Evolutionary conservation across 352 stramenopile genomes (phyloP).

Genomic region (Pythium rishiriense): DNA sequence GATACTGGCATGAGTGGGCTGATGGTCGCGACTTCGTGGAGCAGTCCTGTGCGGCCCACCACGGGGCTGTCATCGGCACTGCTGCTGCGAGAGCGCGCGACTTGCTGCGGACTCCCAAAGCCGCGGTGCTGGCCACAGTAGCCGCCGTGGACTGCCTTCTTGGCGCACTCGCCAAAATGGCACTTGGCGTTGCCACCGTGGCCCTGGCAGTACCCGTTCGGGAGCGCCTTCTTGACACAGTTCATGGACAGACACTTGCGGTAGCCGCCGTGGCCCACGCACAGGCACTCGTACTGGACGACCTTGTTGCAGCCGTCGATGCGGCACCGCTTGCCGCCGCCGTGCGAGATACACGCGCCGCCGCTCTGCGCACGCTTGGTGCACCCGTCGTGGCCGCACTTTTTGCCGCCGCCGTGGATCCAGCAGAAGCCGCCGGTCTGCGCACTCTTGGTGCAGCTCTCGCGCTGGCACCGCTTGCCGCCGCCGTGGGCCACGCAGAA

Average conservation of each 20-base stretch:
- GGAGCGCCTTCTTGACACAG: slow-evolving; percentile 45
- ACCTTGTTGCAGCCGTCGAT: slow-evolving; percentile 59
- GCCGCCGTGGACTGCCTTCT: slow-evolving; percentile 40
- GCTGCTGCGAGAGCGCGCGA: slow-evolving; percentile 2
- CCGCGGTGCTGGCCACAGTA: slow-evolving; percentile 40
- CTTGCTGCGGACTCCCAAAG: slow-evolving; percentile 5
- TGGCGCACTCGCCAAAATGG: slow-evolving; percentile 28
- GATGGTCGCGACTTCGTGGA: slow-evolving; percentile 14
- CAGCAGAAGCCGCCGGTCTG: slow-evolving; percentile 57
- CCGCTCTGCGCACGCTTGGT: slow-evolving; percentile 44
- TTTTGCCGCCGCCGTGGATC: slow-evolving; percentile 54
- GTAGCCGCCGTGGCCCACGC: slow-evolving; percentile 55
- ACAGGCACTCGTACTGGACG: slow-evolving; percentile 62
- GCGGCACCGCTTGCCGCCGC: slow-evolving; percentile 54
- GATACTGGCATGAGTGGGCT: slow-evolving; percentile 10
- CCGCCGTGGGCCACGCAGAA: slow-evolving; percentile 65
- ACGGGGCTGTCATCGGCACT: slow-evolving; percentile 2
- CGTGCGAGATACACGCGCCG: slow-evolving; percentile 43
- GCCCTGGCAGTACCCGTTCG: slow-evolving; percentile 45
- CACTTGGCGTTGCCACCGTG: slow-evolving; percentile 54
- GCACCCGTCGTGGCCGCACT: slow-evolving; percentile 42
- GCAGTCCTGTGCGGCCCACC: background rate
- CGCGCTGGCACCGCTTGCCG: slow-evolving; percentile 54
- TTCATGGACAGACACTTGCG: slow-evolving; percentile 48
- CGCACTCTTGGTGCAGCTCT: slow-evolving; percentile 50